Evolutionary conservation across 495 filamentous ascomycete genomes (phyloP), one percentile per base, ranked within the genome.

Genomic region (Penicillium turbatum): DNA sequence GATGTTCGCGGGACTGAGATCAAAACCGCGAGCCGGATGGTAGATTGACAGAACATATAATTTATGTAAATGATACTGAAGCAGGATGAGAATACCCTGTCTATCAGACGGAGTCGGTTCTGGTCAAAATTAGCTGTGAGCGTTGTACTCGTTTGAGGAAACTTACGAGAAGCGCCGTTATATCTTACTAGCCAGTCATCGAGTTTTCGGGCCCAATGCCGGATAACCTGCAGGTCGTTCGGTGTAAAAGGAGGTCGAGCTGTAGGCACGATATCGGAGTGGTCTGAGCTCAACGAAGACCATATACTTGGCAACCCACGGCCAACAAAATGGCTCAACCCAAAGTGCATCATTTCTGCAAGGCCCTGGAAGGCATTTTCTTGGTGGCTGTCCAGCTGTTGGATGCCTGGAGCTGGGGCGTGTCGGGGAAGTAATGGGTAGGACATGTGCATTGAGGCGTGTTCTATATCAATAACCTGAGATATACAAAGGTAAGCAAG

Each of bases 41-140:
- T 76, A 74, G 13, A 76, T 76, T 5, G 72, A 76, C 0, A 76
- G 57, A 0, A 76, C 72, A 37, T 73, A 76, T 32, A 76, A 53
- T 37, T 73, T 69, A 43, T 70, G 68, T 30, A 74, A 52, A 53
- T 68, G 66, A 60, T 74, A 74, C 47, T 74, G 70, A 10, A 73
- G 61, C 37, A 73, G 57, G 11, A 72, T 69, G 26, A 71, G 50
- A 26, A 67, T 64, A 6, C 63, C 63, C 36, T 75, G 70, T 50
- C 68, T 53, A 48, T 74, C 72, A 12, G 71, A 69, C 2, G 72
- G 56, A 16, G 65, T 64, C 19, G 63, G 65, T 32, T 70, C 68
- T 71, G 16, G 8, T 12, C 9, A 11, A 1, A 12, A 10, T 30
- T 8, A 30, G 15, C 12, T 12, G 1, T 19, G 5, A 31, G 29